phyloP scores from a whole-genome alignment of 805 yeast species.

The Metschnikowia matae region DNA sequence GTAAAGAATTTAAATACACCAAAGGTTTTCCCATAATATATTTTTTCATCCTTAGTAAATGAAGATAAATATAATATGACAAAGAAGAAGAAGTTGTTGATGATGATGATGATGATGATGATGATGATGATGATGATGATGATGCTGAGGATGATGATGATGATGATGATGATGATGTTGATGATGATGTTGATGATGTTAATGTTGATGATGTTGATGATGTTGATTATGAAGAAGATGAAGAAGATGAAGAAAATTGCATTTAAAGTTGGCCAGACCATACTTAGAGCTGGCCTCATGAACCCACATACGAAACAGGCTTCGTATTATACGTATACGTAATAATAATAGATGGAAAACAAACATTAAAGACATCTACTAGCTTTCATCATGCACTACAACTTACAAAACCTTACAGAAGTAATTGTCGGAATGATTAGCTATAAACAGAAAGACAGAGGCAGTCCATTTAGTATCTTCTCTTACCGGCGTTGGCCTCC shows the following conservation, averaged over 20 bases:
- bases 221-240: neutral
- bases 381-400: neutral
- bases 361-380: neutral
- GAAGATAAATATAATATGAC: too few relatives aligned
- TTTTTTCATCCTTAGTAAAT: too few relatives aligned
- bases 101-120: too few relatives aligned
- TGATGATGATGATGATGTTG: too few relatives aligned
- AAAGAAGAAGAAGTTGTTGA: too few relatives aligned
- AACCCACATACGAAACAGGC: neutral
- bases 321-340: neutral
- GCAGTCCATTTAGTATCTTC: constrained; percentile 55
- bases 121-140: too few relatives aligned
- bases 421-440: constrained; percentile 2
- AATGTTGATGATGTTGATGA: too few relatives aligned
- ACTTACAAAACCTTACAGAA: too few relatives aligned
- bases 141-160: too few relatives aligned
- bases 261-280: neutral
- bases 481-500: constrained; percentile 63
- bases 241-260: neutral
- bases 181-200: too few relatives aligned
- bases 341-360: neutral
- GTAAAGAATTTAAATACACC: too few relatives aligned
- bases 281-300: neutral
- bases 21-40: too few relatives aligned
- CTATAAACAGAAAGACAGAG: neutral